phyloP scores from a whole-genome alignment of 192 early-diverging fungal genomes.

The Martensiomyces pterosporus region DNA sequence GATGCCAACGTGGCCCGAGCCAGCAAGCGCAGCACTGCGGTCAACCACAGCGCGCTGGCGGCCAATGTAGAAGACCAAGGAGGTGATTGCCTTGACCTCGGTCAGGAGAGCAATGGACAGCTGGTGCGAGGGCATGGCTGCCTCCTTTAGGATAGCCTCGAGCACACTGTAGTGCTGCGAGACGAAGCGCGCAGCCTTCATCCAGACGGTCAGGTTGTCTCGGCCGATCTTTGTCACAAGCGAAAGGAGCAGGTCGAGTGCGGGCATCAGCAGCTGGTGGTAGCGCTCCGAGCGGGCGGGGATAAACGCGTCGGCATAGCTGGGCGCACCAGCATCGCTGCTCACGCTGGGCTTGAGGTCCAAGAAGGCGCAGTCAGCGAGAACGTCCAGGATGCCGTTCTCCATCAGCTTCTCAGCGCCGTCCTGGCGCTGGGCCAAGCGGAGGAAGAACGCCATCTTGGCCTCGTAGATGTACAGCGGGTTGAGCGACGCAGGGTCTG shows the following conservation, averaged over 20 bases:
- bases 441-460: constrained; percentile 76
- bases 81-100: constrained; percentile 34
- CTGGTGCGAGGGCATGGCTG: constrained; percentile 16
- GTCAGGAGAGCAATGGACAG: constrained; percentile 36
- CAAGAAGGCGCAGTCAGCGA: constrained; percentile 69
- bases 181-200: constrained; percentile 43
- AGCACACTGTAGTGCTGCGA: constrained; percentile 42
- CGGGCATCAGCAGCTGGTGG: constrained; percentile 59
- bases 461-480: constrained; percentile 72
- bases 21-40: constrained; percentile 38
- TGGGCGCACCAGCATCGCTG: constrained; percentile 3
- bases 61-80: constrained; percentile 31
- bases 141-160: constrained; percentile 40
- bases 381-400: constrained; percentile 71
- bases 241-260: constrained; percentile 56
- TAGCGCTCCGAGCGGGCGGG: constrained; percentile 53
- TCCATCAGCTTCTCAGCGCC: constrained; percentile 77
- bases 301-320: constrained; percentile 43
- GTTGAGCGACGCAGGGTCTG: constrained; percentile 54
- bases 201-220: constrained; percentile 45
- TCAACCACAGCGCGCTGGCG: constrained; percentile 50
- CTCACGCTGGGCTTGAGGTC: constrained; percentile 55
- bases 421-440: constrained; percentile 67
- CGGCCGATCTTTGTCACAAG: constrained; percentile 47
- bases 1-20: constrained; percentile 40